Evolutionary conservation across 2,329 filamentous ascomycete species (phyloP).

Genomic region (Colletotrichum coccodes): DNA sequence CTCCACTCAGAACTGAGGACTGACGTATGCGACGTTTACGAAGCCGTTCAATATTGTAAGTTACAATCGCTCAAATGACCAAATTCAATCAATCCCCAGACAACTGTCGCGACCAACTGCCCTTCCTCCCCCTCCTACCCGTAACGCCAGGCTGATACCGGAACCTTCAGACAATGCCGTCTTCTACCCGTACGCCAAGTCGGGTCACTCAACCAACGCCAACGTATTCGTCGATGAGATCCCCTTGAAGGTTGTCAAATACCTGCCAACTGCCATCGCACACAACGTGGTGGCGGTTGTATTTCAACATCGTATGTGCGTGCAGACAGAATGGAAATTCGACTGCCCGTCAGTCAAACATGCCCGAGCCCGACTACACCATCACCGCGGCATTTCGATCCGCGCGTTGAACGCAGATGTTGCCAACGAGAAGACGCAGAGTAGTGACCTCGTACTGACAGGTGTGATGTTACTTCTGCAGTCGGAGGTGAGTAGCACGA

Average conservation of each 20-base stretch:
- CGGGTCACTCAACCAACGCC: slow-evolving; percentile 32
- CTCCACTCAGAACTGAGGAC: slow-evolving; percentile 19
- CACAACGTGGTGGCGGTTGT: slow-evolving; percentile 27
- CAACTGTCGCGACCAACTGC: too few species aligned
- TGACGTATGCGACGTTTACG: slow-evolving; percentile 25
- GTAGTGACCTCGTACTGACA: slow-evolving; percentile 23
- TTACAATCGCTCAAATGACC: not conserved
- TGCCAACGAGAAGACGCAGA: slow-evolving; percentile 18
- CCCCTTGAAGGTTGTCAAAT: slow-evolving; percentile 29
- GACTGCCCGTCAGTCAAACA: slow-evolving; percentile 14
- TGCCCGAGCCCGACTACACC: slow-evolving; percentile 25
- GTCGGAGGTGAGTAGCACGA: slow-evolving; percentile 12
- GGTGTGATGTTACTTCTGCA: slow-evolving; percentile 27
- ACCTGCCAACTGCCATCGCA: slow-evolving; percentile 12
- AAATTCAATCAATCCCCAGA: not conserved
- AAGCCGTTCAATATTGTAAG: slow-evolving; percentile 34
- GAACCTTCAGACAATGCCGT: slow-evolving; percentile 22
- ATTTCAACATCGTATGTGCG: slow-evolving; percentile 26
- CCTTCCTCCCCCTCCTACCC: too few species aligned
- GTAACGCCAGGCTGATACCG: not conserved
- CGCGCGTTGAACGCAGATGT: slow-evolving; percentile 31
- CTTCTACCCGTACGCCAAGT: slow-evolving; percentile 36
- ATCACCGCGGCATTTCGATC: slow-evolving; percentile 31
- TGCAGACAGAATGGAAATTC: slow-evolving; percentile 21
- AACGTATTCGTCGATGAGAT: slow-evolving; percentile 40